Evolutionary conservation across 495 filamentous ascomycete species (phyloP), one percentile per base, ranked within the genome.

Genomic region (Neurospora terricola): DNA sequence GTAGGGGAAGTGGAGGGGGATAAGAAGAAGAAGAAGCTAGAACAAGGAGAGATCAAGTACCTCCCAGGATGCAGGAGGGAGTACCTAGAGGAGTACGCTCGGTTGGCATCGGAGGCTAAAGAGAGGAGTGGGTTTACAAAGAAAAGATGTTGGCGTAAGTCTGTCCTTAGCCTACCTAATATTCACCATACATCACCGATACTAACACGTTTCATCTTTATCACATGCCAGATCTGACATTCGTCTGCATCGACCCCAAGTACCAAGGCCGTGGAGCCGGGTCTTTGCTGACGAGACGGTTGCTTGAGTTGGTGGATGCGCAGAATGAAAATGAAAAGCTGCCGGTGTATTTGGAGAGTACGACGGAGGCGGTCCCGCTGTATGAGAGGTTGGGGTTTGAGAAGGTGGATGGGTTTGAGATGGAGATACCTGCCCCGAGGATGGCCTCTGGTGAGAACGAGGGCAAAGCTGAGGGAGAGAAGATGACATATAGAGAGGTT

Each of bases 301-400:
- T 66, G 27, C 14, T 66, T 16, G 54, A 66, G 11, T 30, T 18
- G 12, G 81, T 86, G 6, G 79, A 84, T 0, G 78, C 80, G 14
- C 74, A 70, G 36, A 82, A 84, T 8, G 72, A 74, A 8, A 82
- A 85, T 12, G 27, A 8, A 66, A 16, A 16, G 54, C 40, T 86
- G 48, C 75, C 81, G 1, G 76, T 84, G 11, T 85, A 86, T 70
- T 76, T 87, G 6, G 84, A 87, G 59, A 83, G 81, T 21, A 81
- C 84, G 38, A 75, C 78, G n/a, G 40, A 80, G 2, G 84, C 84
- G 1, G 78, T 80, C 5, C 70, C 78, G 10, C 74, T 86, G 74
- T 87, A 87, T 72, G 77, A 78, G 38, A 78, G 75, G 70, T 71
- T 83, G 3, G 84, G 86, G 43, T 87, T 85, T 70, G 71, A 71